phyloP scores from a whole-genome alignment of 129 eudicot species.

The Daucus carota region DH1_v3.0 NC_030386.2:19124501-19125000 shows the following conservation, averaged over 20 bases:
- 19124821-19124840: neutral
- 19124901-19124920: neutral
- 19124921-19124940: constrained; percentile 4
- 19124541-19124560: too few relatives aligned
- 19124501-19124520: too few relatives aligned
- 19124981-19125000: neutral
- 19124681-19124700: too few relatives aligned
- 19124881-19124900: neutral
- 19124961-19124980: neutral
- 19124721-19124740: too few relatives aligned
- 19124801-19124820: neutral
- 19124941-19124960: neutral
- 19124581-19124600: too few relatives aligned
- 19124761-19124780: neutral
- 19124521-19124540: too few relatives aligned
- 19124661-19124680: too few relatives aligned
- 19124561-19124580: too few relatives aligned
- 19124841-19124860: constrained; percentile 1
- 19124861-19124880: neutral
- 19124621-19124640: too few relatives aligned
- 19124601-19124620: too few relatives aligned
- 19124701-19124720: too few relatives aligned
- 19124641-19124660: too few relatives aligned
- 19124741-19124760: neutral
- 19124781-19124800: neutral